Percentiles rank a stretch among this genome's conserved stretches.
Conservation (phyloP, 495 filamentous ascomycete species). For the Penicillium taxi region DNA sequence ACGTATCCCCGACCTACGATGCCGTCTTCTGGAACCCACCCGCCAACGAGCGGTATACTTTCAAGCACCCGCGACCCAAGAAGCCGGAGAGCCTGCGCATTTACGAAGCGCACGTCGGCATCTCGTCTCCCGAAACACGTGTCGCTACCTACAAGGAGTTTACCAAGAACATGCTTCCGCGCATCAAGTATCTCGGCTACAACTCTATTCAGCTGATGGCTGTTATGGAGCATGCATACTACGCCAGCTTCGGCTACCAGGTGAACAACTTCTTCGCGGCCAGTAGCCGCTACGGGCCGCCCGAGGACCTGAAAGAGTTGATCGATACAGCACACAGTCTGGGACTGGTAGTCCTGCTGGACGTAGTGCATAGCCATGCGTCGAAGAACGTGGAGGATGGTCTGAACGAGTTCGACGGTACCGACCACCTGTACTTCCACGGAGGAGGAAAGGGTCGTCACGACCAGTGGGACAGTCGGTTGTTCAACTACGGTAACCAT, state of each 20-base stretch:
- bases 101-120: slow-evolving; percentile 97
- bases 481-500: slow-evolving; percentile 95
- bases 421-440: slow-evolving; percentile 94
- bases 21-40: slow-evolving; percentile 97
- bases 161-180: slow-evolving; percentile 80
- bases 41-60: slow-evolving; percentile 59
- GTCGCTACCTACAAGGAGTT: slow-evolving; percentile 97
- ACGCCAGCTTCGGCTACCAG: slow-evolving; percentile 97
- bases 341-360: slow-evolving; percentile 85
- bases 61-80: slow-evolving; percentile 74
- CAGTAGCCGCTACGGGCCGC: slow-evolving; percentile 87
- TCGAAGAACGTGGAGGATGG: slow-evolving; percentile 95
- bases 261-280: slow-evolving; percentile 98
- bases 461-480: slow-evolving; percentile 87
- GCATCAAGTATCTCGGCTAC: slow-evolving; percentile 86
- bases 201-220: slow-evolving; percentile 99
- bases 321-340: slow-evolving; percentile 90
- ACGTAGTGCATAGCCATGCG: slow-evolving; percentile 96
- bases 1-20: slow-evolving; percentile 83
- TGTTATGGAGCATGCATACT: slow-evolving; percentile 98
- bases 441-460: slow-evolving; percentile 74
- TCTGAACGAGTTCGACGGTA: slow-evolving; percentile 88
- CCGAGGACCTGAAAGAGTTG: slow-evolving; percentile 93
- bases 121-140: slow-evolving; percentile 81
- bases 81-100: slow-evolving; percentile 82